Evolutionary conservation across 306 rosid genomes (phyloP), one percentile per base, ranked within the genome.

Genomic region (Fagus crenata): DNA sequence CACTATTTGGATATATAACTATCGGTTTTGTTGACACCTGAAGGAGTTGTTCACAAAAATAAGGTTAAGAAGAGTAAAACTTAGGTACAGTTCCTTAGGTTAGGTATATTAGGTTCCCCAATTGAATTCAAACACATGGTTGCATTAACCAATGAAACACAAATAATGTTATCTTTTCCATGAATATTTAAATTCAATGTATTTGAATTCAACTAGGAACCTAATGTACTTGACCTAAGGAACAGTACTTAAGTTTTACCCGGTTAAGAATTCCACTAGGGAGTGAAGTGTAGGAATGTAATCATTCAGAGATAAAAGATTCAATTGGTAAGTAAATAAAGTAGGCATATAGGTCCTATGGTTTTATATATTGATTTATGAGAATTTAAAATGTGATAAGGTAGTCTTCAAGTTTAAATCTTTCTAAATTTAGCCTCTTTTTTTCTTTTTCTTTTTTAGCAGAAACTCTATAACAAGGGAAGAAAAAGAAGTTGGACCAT

Each of bases 1-100:
- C 91, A 53, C 91, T 88, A 80, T 88, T 88, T 58, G 91, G 91
- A 83, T 88, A 88, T 67, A 85, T 74, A 58, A 83, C 33, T 76
- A 88, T 74, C 40, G 91, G 91, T 70, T 87, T 87, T 46, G 87
- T 78, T 73, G 87, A 69, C 82, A 75, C 89, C 89, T 87, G 72
- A 78, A 73, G 79, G 81, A 75, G 75, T 68, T n/a, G 75, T 8
- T 69, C 2, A 71, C 46, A 18, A 83, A 6, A 73, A 67, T 51
- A 53, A 67, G 55, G 60, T 33, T 68, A 43, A 42, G 28, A 22
- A 22, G 28, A 22, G 28, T 22, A 22, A 22, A 22, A 22, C 28
- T 22, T 22, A 22, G 28, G 28, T 22, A 22, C 28, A 22, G 28
- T 22, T 22, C 0, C 0, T 22, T 22, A 22, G 28, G 28, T 22